These are phyloP conservation scores for Clavariopsis aquatica DNA, from an alignment of 495 filamentous ascomycete species.

Conservation along the genomic window DNA sequence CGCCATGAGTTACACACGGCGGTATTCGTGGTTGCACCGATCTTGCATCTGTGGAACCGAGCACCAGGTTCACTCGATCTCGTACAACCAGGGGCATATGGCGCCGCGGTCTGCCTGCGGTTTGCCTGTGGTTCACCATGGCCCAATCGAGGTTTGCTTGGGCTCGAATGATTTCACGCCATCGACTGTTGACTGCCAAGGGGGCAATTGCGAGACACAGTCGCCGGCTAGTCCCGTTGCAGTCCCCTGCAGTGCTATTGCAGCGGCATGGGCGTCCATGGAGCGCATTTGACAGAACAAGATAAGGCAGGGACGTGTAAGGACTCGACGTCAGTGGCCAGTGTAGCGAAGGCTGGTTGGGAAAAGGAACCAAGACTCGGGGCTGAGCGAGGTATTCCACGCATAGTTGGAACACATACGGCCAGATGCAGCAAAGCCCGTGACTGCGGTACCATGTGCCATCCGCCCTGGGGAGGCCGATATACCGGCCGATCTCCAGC, in stretches of 20 bases:
- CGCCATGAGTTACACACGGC: conserved; percentile 26
- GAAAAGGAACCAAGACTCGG: conserved; percentile 7
- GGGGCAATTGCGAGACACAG: background rate
- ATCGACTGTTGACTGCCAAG: background rate
- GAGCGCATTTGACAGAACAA: background rate
- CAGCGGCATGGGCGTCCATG: background rate
- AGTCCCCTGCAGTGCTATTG: background rate
- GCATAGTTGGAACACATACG: background rate
- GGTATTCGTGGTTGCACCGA: conserved; percentile 23
- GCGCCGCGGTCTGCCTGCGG: conserved; percentile 7
- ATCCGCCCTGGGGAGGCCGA: background rate
- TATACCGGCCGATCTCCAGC: no score
- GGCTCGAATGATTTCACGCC: background rate
- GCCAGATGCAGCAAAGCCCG: no score
- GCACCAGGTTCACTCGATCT: conserved; percentile 30
- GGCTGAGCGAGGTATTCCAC: conserved; percentile 3
- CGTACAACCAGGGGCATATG: conserved; percentile 17
- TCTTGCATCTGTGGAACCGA: conserved; percentile 30
- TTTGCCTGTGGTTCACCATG: conserved; percentile 7
- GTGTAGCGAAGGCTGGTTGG: background rate
- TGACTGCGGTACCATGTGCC: background rate
- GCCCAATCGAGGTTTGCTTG: conserved; percentile 7
- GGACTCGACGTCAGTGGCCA: background rate
- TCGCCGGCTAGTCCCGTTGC: background rate
- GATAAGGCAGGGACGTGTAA: conserved; percentile 4